phyloP scores from a whole-genome alignment of 2,329 filamentous ascomycete species.

The Talaromyces islandicus region DNA sequence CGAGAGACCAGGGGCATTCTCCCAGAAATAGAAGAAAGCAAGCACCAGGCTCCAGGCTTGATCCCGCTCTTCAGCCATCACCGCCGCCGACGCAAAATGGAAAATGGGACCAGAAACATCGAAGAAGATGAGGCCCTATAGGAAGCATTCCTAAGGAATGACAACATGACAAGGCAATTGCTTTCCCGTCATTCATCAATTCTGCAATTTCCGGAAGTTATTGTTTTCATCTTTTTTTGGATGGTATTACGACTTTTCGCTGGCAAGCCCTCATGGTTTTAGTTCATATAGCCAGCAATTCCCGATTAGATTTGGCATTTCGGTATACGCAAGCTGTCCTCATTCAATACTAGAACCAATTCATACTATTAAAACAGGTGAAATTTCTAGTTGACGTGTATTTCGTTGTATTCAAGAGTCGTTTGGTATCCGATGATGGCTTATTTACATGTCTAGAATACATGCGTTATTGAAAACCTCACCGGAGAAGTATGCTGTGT shows the following conservation, averaged over 20 bases:
- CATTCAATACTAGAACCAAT: not conserved
- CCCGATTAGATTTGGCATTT: not conserved
- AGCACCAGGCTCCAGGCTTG: not conserved
- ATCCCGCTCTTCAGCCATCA: not conserved
- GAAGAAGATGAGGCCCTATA: not conserved
- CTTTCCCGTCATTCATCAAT: not conserved
- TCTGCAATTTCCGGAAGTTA: not conserved
- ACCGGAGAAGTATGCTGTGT: too few species aligned
- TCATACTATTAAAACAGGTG: too few species aligned
- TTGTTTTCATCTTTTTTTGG: not conserved
- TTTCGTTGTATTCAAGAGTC: too few species aligned
- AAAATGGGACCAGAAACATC: not conserved
- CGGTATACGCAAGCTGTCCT: not conserved
- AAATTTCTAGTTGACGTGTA: too few species aligned
- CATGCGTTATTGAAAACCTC: too few species aligned
- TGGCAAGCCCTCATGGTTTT: not conserved
- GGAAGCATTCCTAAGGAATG: not conserved
- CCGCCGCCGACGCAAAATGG: not conserved
- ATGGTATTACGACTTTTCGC: not conserved
- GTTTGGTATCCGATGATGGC: too few species aligned
- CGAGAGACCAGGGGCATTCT: not conserved
- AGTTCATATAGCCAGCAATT: not conserved
- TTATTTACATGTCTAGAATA: too few species aligned
- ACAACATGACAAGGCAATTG: not conserved
- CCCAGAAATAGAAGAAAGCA: not conserved